Percentiles rank a stretch among this genome's conserved stretches.
phyloP scores from a whole-genome alignment of 305 asterid species.

The Fraxinus velutina region DNA sequence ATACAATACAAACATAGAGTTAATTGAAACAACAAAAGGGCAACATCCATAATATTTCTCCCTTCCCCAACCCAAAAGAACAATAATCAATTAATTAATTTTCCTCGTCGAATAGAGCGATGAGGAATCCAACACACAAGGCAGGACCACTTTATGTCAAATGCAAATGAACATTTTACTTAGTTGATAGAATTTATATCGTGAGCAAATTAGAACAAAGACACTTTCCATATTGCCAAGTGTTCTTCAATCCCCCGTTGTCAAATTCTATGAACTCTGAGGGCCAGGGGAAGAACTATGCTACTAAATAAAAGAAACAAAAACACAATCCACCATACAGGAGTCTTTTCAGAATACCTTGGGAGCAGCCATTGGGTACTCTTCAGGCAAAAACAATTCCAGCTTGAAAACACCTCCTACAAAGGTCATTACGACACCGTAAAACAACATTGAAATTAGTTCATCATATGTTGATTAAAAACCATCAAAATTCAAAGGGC shows the following conservation, averaged over 20 bases:
- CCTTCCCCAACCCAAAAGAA: no score
- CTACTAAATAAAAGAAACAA: not conserved
- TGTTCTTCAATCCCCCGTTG: not conserved
- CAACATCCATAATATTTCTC: no score
- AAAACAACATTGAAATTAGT: not conserved
- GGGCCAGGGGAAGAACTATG: not conserved
- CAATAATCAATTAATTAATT: no score
- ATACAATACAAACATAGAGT: no score
- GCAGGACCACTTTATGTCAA: not conserved
- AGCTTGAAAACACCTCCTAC: slow-evolving; percentile 97
- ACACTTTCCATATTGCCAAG: not conserved
- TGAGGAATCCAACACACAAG: no score
- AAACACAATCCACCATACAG: not conserved
- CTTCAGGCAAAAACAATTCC: slow-evolving; percentile 94
- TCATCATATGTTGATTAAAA: slow-evolving; percentile 13
- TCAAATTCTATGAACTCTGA: not conserved
- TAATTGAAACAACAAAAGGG: no score
- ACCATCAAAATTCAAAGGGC: not conserved
- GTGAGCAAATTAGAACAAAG: not conserved
- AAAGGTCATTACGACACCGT: not conserved
- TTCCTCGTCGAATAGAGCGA: no score
- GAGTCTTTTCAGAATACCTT: slow-evolving; percentile 51
- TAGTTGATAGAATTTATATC: not conserved
- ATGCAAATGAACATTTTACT: not conserved
- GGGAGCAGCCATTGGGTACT: slow-evolving; percentile 99